Percentiles rank a stretch among this genome's conserved stretches.
These are phyloP conservation scores for Yueomyces sp. DNA, from an alignment of 805 yeast genomes.

Conservation along the genomic window DNA sequence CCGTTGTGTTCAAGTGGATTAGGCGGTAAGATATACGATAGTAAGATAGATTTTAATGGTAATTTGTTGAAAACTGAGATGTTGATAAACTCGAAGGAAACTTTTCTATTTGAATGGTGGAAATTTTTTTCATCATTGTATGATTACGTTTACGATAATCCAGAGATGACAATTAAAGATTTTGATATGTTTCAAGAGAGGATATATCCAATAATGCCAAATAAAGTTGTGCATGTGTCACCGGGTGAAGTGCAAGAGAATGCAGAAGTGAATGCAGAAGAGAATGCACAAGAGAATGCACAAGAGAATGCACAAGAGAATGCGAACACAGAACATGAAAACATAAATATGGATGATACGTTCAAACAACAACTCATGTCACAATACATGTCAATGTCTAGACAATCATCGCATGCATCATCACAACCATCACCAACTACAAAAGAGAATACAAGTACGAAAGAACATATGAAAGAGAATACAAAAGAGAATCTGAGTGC, in stretches of 20 bases:
- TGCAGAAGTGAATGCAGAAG: background rate
- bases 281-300: background rate
- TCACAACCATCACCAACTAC: no score
- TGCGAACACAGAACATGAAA: no score
- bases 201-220: conserved; percentile 1
- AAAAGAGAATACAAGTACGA: no score
- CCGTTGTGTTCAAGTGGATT: conserved; percentile 17
- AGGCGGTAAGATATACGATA: background rate
- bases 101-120: conserved; percentile 48
- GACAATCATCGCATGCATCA: no score
- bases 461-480: no score
- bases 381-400: no score
- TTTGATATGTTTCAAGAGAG: conserved; percentile 1
- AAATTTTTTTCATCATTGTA: conserved; percentile 35
- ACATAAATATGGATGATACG: no score
- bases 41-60: background rate
- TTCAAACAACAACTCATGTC: no score
- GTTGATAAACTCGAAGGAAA: conserved; percentile 31
- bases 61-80: conserved; percentile 18
- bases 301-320: background rate
- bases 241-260: background rate
- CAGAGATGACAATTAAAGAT: conserved; percentile 12
- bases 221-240: background rate
- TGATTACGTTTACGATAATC: conserved; percentile 28
- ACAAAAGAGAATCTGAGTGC: no score